A percentile compares a stretch with the other conserved stretches of the same genome.
Evolutionary conservation across 352 stramenopile genomes (phyloP).

Genomic region (Phytophthora multivora): DNA sequence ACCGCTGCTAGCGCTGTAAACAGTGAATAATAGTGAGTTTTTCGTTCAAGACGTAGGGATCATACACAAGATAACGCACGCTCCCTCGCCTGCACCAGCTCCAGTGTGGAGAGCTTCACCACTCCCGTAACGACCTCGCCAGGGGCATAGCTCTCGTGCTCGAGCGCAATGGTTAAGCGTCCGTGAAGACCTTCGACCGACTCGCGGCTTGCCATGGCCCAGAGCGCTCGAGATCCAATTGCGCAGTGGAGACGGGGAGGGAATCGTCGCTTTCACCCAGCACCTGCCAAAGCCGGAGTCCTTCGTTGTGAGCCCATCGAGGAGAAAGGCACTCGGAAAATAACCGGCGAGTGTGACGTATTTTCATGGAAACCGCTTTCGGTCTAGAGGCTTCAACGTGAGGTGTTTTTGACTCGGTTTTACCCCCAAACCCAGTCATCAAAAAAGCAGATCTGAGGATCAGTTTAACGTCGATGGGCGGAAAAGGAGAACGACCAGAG

Average conservation of each 20-base stretch:
- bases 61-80: slow-evolving; percentile 23
- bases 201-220: slow-evolving; percentile 29
- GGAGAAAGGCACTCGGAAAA: slow-evolving; percentile 19
- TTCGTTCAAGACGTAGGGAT: neutral
- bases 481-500: neutral
- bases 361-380: slow-evolving; percentile 26
- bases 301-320: neutral
- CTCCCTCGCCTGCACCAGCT: slow-evolving; percentile 33
- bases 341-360: slow-evolving; percentile 22
- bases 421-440: slow-evolving; percentile 13
- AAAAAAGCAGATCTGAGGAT: slow-evolving; percentile 20
- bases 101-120: slow-evolving; percentile 29
- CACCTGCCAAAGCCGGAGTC: neutral
- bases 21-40: neutral
- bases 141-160: slow-evolving; percentile 29
- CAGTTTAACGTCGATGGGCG: slow-evolving; percentile 5
- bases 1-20: slow-evolving; percentile 29
- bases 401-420: too few species aligned
- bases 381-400: slow-evolving; percentile 10
- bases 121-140: slow-evolving; percentile 30
- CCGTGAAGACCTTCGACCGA: slow-evolving; percentile 36
- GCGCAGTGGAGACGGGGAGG: slow-evolving; percentile 20
- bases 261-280: neutral
- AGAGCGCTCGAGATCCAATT: slow-evolving; percentile 11
- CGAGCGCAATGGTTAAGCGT: slow-evolving; percentile 32